Percentiles rank a stretch among this genome's conserved stretches.
Conservation (phyloP, 441 rosid genomes). For the Populus hybrid region DNA sequence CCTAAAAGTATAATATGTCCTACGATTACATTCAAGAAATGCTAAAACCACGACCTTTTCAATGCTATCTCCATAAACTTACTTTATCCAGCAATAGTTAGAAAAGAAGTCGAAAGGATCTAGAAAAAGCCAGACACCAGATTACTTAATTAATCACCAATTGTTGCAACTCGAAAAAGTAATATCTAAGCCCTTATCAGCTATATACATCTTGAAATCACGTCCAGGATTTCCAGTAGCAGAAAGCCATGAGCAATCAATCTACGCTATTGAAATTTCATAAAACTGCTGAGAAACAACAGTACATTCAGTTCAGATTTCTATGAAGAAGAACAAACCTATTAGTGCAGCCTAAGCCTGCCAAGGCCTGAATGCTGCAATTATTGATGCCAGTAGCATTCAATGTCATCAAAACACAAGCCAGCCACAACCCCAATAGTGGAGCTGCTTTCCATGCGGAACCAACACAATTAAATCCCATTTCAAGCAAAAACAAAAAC, state of each 20-base stretch:
- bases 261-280: background rate
- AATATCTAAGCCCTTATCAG: background rate
- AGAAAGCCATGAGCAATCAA: background rate
- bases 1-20: background rate
- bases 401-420: conserved; percentile 85
- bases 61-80: background rate
- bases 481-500: background rate
- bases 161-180: too few relatives aligned
- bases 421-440: conserved; percentile 94
- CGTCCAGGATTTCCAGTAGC: background rate
- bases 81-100: background rate
- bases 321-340: conserved; percentile 41
- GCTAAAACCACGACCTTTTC: background rate
- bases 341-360: conserved; percentile 66
- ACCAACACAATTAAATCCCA: conserved; percentile 6
- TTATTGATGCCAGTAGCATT: conserved; percentile 58
- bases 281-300: background rate
- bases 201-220: background rate
- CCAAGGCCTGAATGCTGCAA: conserved; percentile 58
- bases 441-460: conserved; percentile 76
- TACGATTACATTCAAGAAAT: background rate
- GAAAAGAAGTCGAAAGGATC: background rate
- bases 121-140: background rate
- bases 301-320: conserved; percentile 1
- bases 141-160: background rate